Percentiles rank a stretch among this genome's conserved stretches.
These are phyloP conservation scores for Phyllosticta citribraziliensis DNA, from an alignment of 2,329 filamentous ascomycete genomes.

Conservation along the genomic window DNA sequence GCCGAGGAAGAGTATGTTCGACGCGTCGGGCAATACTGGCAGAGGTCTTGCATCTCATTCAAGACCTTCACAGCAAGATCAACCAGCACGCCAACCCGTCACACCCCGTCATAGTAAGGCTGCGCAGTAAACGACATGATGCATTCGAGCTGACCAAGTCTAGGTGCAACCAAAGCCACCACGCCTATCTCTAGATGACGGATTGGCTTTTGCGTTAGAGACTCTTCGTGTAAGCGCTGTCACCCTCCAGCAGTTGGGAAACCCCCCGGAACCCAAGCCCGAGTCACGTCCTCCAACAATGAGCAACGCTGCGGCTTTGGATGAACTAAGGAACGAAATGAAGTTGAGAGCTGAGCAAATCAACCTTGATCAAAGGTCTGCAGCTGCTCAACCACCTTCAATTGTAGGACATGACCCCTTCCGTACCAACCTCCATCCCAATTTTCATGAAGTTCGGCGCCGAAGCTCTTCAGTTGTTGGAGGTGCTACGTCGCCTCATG, in stretches of 20 bases:
- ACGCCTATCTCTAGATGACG: neutral
- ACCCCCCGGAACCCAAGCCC: neutral
- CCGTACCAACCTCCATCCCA: neutral
- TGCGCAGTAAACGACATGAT: neutral
- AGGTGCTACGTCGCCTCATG: slow-evolving; percentile 4
- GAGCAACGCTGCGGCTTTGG: neutral
- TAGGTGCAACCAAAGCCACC: neutral
- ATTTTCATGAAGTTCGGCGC: slow-evolving; percentile 2
- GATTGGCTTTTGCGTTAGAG: neutral
- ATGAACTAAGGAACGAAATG: slow-evolving; percentile 3
- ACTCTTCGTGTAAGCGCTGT: neutral
- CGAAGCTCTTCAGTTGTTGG: slow-evolving; percentile 6
- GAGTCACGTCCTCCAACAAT: neutral
- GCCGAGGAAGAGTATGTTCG: neutral
- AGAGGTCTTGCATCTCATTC: neutral
- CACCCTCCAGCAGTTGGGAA: neutral
- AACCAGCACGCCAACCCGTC: neutral
- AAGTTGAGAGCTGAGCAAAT: slow-evolving; percentile 1
- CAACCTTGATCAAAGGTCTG: neutral
- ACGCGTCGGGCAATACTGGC: neutral
- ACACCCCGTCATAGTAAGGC: neutral
- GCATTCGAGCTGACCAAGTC: neutral
- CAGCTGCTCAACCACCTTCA: neutral
- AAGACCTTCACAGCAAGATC: neutral
- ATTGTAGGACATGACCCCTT: slow-evolving; percentile 4